Conservation (phyloP, 2,329 filamentous ascomycete genomes). For the Harringtonia lauricola region DNA sequence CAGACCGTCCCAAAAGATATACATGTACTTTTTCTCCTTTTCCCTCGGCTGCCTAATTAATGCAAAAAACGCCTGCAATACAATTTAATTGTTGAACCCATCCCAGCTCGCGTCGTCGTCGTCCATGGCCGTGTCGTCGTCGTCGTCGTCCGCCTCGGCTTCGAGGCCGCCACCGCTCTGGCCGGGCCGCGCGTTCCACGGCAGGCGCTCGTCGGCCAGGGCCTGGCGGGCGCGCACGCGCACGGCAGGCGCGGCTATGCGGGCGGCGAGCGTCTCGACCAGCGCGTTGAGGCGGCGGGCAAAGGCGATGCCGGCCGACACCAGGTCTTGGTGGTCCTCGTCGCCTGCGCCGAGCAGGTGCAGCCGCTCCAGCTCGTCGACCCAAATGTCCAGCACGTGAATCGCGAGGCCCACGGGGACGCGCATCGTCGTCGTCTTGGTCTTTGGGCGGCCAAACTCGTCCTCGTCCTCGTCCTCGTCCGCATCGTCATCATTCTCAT, state of each 20-base stretch:
- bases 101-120: constrained; percentile 48
- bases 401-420: constrained; percentile 77
- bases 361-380: constrained; percentile 41
- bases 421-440: constrained; percentile 13
- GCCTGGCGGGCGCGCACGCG: constrained; percentile 59
- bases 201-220: constrained; percentile 63
- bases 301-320: constrained; percentile 25
- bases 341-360: constrained; percentile 15
- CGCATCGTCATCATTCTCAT: constrained; percentile 25
- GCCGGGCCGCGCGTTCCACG: constrained; percentile 36
- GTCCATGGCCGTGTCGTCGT: constrained; percentile 19
- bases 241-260: constrained; percentile 59
- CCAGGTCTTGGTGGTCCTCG: background rate
- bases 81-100: constrained; percentile 50
- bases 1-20: too few species aligned
- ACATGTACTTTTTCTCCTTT: too few species aligned
- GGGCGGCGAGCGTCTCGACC: constrained; percentile 42
- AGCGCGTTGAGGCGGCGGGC: constrained; percentile 41
- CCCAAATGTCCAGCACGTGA: constrained; percentile 82
- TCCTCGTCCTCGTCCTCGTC: constrained; percentile 25
- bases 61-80: background rate
- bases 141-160: constrained; percentile 19
- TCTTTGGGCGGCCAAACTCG: constrained; percentile 27
- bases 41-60: background rate
- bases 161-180: constrained; percentile 18